phyloP scores from a whole-genome alignment of 345 rosid species.

The Gossypium herbaceum region DNA sequence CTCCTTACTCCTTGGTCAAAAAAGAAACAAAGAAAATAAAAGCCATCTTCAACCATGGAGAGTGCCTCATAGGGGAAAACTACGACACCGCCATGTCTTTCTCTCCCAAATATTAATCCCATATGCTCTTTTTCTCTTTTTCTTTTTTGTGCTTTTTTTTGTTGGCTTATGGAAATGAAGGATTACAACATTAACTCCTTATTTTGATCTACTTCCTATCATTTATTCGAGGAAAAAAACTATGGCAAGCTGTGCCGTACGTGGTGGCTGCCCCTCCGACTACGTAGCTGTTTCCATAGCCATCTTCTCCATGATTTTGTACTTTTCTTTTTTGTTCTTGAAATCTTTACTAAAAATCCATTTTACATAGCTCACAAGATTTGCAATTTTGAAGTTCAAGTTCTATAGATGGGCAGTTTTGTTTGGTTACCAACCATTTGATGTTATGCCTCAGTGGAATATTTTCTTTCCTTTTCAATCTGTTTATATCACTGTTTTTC shows the following conservation, averaged over 20 bases:
- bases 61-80: background rate
- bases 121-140: background rate
- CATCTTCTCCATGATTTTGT: constrained; percentile 55
- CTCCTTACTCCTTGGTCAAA: background rate
- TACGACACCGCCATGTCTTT: background rate
- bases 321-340: constrained; percentile 8
- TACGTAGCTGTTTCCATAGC: constrained; percentile 66
- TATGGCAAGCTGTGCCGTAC: constrained; percentile 52
- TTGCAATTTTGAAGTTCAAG: background rate
- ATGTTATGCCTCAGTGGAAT: constrained; percentile 21
- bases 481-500: background rate
- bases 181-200: background rate
- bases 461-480: background rate
- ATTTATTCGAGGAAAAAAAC: background rate
- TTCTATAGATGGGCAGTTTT: background rate
- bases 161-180: background rate
- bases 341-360: background rate
- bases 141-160: background rate
- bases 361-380: background rate
- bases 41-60: background rate
- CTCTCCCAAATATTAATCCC: background rate
- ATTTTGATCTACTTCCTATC: background rate
- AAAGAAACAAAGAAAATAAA: background rate
- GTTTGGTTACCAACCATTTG: constrained; percentile 21
- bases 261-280: constrained; percentile 88